Evolutionary conservation across 1,284 basidiomycete genomes (phyloP), one percentile per base, ranked within the genome.

Genomic region (Pseudozyma hubeiensis): DNA sequence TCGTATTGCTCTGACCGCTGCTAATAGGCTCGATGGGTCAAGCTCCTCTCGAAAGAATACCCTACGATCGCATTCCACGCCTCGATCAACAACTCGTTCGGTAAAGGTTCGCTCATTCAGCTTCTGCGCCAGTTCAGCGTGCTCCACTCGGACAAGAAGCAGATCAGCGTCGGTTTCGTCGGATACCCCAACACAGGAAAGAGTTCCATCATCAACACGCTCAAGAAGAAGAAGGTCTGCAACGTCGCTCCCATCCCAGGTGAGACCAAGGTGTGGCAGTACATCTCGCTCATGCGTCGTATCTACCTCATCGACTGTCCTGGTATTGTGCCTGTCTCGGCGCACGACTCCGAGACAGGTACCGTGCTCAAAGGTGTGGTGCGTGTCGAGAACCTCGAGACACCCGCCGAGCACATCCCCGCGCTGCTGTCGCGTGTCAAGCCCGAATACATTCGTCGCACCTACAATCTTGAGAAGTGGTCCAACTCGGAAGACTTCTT

Each of bases 181-280:
- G 96, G 97, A 52, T 99, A 99, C 86, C 96, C 97, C 5, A 99
- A 99, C 85, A 94, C 97, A 58, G 96, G 97, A 49, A 99, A 99
- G 87, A 93, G 92, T 70, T 92, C 91, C 80, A 93, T 99, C 76
- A 99, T 99, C 87, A 99, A 99, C 87, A 98, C 97, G 44, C 89
- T 99, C 72, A 99, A 99, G 88, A 94, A 93, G 86, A 92, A 93
- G 85, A 97, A 97, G 86, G 96, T 98, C 72, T 99, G 97, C 88
- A 91, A 90, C 33, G 95, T 98, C 54, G 97, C 97, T 16, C 96
- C 97, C 11, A 90, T 99, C 33, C 97, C 97, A 8, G 96, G 96
- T 79, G 96, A 99, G 88, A 99, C 97, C 55, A 99, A 99, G 87
- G 94, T 99, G 75, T 99, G 97, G 97, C 96, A 99, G 89, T 99